These are phyloP conservation scores for Coniophora puteana DNA, from an alignment of 1,284 basidiomycete genomes.

Conservation along the genomic window DNA sequence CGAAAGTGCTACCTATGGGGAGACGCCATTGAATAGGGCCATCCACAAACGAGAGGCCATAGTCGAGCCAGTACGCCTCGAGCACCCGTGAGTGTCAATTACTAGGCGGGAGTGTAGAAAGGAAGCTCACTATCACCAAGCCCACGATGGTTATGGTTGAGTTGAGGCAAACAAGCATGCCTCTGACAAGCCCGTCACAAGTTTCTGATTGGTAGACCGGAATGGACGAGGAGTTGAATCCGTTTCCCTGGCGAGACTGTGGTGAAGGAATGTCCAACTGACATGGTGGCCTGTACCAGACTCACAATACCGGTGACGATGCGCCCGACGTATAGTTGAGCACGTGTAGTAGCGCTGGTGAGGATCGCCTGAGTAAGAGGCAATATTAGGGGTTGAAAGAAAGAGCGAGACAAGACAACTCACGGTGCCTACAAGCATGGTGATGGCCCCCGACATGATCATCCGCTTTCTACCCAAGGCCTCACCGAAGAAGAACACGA, in stretches of 20 bases:
- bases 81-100: neutral
- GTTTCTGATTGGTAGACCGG: conserved; percentile 45
- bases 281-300: neutral
- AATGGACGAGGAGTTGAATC: conserved; percentile 41
- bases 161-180: conserved; percentile 43
- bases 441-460: conserved; percentile 37
- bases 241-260: conserved; percentile 33
- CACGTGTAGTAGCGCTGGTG: conserved; percentile 34
- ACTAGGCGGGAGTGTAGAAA: neutral
- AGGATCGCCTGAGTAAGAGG: conserved; percentile 23
- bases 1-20: conserved; percentile 31
- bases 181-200: conserved; percentile 39
- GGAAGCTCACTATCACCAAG: conserved; percentile 35
- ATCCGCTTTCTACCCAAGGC: conserved; percentile 36
- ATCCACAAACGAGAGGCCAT: conserved; percentile 36
- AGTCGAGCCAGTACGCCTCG: conserved; percentile 45
- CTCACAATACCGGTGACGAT: conserved; percentile 46
- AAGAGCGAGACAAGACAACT: conserved; percentile 11
- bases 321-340: conserved; percentile 45
- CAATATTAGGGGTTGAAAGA: neutral
- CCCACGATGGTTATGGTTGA: conserved; percentile 44
- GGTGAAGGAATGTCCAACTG: neutral
- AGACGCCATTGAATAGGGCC: conserved; percentile 39
- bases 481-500: conserved; percentile 39
- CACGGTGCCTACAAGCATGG: conserved; percentile 43